Conservation (phyloP, 306 rosid genomes). For the Styphnolobium japonicum region DNA sequence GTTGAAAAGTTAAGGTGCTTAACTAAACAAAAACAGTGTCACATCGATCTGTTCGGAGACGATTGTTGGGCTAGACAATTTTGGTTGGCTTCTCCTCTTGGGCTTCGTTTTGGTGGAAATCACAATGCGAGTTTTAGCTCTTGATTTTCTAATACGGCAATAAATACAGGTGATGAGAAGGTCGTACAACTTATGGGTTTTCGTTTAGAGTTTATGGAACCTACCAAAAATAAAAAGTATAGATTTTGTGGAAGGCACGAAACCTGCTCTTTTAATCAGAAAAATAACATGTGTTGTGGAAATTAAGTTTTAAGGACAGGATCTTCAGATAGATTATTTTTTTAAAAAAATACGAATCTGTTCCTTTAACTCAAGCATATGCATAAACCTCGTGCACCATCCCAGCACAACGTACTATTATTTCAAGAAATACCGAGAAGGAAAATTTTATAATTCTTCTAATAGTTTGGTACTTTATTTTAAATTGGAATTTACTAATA, state of each 20-base stretch:
- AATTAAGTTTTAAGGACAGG: neutral
- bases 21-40: neutral
- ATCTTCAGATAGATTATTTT: conserved; percentile 7
- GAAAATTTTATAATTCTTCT: neutral
- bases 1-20: neutral
- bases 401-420: neutral
- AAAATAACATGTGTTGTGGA: neutral
- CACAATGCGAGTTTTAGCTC: neutral
- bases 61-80: neutral
- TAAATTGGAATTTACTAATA: neutral
- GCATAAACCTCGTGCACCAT: conserved; percentile 19
- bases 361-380: neutral
- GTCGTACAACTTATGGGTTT: neutral
- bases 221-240: too few species aligned
- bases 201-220: too few species aligned
- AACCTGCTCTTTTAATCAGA: neutral
- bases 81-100: neutral
- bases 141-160: neutral
- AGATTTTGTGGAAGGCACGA: neutral
- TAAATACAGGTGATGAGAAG: neutral
- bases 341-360: neutral
- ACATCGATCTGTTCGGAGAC: conserved; percentile 3
- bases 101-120: neutral
- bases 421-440: neutral
- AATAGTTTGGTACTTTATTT: neutral